Evolutionary conservation across 129 eudicot species (phyloP).

Genomic region (Pulicaria dysenterica): DNA sequence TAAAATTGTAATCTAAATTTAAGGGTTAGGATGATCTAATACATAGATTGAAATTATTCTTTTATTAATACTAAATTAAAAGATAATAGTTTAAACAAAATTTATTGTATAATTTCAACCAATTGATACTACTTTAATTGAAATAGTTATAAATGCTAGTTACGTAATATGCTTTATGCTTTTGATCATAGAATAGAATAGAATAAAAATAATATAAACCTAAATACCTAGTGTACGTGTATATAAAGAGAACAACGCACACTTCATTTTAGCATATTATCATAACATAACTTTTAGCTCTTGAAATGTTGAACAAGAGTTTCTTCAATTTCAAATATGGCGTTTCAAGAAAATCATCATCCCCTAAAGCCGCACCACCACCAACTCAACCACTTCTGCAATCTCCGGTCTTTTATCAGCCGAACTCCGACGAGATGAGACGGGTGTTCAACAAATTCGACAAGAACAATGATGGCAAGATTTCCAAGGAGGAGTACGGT

Average conservation of each 20-base stretch:
- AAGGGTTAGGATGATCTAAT: too few species aligned
- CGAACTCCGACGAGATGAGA: conserved; percentile 52
- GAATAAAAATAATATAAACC: too few species aligned
- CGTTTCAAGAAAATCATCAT: conserved; percentile 34
- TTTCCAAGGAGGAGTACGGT: conserved; percentile 54
- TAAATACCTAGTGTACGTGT: neutral
- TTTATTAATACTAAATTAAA: too few species aligned
- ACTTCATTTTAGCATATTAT: conserved; percentile 15
- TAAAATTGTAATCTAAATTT: too few species aligned
- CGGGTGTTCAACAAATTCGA: conserved; percentile 53
- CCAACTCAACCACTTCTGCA: neutral
- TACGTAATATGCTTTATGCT: too few species aligned
- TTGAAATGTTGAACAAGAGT: conserved; percentile 41
- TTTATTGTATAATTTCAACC: too few species aligned
- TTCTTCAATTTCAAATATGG: conserved; percentile 39
- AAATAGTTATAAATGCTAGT: too few species aligned
- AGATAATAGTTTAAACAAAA: too few species aligned
- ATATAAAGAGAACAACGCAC: conserved; percentile 23
- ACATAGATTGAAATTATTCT: too few species aligned
- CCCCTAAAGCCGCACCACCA: conserved; percentile 26
- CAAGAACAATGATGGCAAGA: conserved; percentile 54
- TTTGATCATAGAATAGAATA: too few species aligned
- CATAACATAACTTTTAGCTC: conserved; percentile 15
- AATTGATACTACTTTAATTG: too few species aligned
- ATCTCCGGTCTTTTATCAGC: conserved; percentile 31